phyloP scores from a whole-genome alignment of 306 rosid species.

The Gastrolobium villosum region DNA sequence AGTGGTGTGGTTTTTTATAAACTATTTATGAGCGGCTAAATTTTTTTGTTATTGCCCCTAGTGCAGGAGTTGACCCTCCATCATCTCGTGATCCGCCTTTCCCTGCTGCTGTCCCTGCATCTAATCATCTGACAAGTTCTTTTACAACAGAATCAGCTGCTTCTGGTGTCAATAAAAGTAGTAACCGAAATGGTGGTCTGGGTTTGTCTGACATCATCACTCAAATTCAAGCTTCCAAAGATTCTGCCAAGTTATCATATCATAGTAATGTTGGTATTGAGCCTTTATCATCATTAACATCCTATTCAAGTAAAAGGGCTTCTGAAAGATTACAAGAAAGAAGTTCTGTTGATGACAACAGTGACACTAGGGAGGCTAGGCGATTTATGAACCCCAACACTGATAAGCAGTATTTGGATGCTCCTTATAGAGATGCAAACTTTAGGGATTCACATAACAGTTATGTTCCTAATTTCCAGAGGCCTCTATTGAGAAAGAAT shows the following conservation, averaged over 20 bases:
- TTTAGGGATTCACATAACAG: constrained; percentile 82
- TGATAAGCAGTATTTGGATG: constrained; percentile 83
- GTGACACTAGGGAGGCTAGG: constrained; percentile 82
- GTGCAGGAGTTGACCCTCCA: constrained; percentile 99
- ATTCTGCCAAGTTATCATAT: constrained; percentile 75
- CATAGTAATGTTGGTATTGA: constrained; percentile 67
- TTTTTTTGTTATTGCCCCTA: constrained; percentile 86
- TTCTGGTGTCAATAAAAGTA: constrained; percentile 70
- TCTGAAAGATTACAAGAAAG: constrained; percentile 79
- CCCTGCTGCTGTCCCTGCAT: constrained; percentile 89
- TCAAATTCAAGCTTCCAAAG: constrained; percentile 98
- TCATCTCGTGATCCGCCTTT: constrained; percentile 99
- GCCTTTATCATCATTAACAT: constrained; percentile 64
- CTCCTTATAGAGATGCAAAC: constrained; percentile 79
- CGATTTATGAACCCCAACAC: constrained; percentile 63
- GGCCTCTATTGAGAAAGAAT: constrained; percentile 93
- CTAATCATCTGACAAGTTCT: constrained; percentile 80
- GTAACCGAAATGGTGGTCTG: constrained; percentile 88
- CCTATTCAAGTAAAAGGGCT: constrained; percentile 68
- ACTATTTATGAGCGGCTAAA: constrained; percentile 76
- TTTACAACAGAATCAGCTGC: constrained; percentile 70
- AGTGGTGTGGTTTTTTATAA: constrained; percentile 33
- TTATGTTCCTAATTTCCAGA: constrained; percentile 92
- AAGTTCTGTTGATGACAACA: constrained; percentile 67
- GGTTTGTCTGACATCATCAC: constrained; percentile 95